Conservation (phyloP, 208 protist genomes). For the Wallacemonas sp. region DNA sequence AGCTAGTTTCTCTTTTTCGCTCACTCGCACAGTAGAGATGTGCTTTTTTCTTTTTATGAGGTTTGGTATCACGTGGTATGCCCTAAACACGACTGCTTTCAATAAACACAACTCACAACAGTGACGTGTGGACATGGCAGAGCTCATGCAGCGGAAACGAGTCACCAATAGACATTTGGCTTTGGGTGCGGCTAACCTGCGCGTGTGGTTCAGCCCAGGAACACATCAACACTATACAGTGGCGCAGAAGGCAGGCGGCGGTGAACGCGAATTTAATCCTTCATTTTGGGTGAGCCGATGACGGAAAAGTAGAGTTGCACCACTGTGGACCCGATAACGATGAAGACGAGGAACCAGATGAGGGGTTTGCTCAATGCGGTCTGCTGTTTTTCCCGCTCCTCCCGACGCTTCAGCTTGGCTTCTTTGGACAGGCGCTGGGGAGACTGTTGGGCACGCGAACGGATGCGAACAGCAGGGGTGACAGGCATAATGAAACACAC, state of each 20-base stretch:
- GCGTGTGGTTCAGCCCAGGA: too few species aligned
- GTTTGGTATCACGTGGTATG: too few species aligned
- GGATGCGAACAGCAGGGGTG: constrained; percentile 53
- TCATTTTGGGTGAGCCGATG: constrained; percentile 61
- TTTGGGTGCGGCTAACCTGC: too few species aligned
- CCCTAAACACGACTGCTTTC: too few species aligned
- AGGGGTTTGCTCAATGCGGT: constrained; percentile 49
- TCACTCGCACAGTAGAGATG: too few species aligned
- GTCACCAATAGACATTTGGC: too few species aligned
- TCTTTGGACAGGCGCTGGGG: constrained; percentile 54
- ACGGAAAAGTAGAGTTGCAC: constrained; percentile 80
- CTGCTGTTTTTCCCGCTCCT: constrained; percentile 50
- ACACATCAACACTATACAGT: background rate
- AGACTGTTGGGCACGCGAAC: constrained; percentile 45
- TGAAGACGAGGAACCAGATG: constrained; percentile 53
- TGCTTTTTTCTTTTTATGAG: too few species aligned
- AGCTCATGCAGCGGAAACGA: too few species aligned
- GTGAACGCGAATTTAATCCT: constrained; percentile 18
- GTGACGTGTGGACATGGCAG: too few species aligned
- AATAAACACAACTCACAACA: too few species aligned
- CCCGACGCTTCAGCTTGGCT: constrained; percentile 47
- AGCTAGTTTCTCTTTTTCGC: too few species aligned
- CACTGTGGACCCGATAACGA: constrained; percentile 67
- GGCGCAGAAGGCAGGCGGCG: background rate
- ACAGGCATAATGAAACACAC: constrained; percentile 54